These are phyloP conservation scores for Taxawa tesnikishii DNA, from an alignment of 2,329 filamentous ascomycete species.

Conservation along the genomic window DNA sequence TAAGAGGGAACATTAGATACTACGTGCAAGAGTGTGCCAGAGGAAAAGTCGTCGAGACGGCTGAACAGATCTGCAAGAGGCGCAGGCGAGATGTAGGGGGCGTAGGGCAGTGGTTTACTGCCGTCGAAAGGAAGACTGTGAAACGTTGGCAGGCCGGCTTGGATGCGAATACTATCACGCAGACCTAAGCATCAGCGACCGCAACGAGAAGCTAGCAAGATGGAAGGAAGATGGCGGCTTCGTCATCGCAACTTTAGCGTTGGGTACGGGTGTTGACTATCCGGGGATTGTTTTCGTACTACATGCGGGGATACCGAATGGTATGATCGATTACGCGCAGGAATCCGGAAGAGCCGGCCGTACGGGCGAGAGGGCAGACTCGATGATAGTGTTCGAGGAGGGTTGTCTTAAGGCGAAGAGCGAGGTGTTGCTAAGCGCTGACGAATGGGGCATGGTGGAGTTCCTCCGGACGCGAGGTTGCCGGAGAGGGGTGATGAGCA, in stretches of 20 bases:
- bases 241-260: conserved; percentile 6
- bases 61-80: neutral
- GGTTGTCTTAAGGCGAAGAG: conserved; percentile 1
- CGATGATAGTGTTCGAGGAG: conserved; percentile 3
- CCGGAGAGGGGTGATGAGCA: conserved; percentile 2
- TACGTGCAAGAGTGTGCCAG: neutral
- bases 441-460: conserved; percentile 1
- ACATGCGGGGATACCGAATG: conserved; percentile 4
- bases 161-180: conserved; percentile 9
- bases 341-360: conserved; percentile 7
- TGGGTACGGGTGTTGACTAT: conserved; percentile 7
- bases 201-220: conserved; percentile 7
- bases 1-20: conserved; percentile 5
- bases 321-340: conserved; percentile 8
- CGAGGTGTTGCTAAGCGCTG: neutral
- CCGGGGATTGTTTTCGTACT: conserved; percentile 5
- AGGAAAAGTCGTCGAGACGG: conserved; percentile 4
- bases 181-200: conserved; percentile 1
- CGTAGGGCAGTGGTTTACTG: conserved; percentile 9
- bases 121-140: conserved; percentile 8
- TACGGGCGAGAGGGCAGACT: conserved; percentile 5
- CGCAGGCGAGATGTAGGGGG: neutral
- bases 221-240: conserved; percentile 1
- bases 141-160: conserved; percentile 6
- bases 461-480: conserved; percentile 1